phyloP scores from a whole-genome alignment of 2,329 filamentous ascomycete species.

The Gliomastix tumulicola region DNA sequence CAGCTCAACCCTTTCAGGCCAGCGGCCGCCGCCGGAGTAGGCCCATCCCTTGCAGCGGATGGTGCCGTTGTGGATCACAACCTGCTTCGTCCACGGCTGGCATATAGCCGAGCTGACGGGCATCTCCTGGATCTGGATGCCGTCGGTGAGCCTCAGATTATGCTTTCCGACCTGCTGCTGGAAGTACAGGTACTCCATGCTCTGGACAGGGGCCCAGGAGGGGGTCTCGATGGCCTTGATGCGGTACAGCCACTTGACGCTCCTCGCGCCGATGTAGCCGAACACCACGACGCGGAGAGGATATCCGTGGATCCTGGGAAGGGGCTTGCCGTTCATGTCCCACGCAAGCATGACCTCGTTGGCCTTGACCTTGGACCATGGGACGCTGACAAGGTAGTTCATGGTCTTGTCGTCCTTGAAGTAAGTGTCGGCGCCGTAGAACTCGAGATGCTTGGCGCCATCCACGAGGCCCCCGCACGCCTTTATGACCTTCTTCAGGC shows the following conservation, averaged over 20 bases:
- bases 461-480: conserved; percentile 54
- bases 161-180: conserved; percentile 63
- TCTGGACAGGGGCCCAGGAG: conserved; percentile 53
- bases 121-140: conserved; percentile 66
- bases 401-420: conserved; percentile 59
- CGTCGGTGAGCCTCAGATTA: conserved; percentile 50
- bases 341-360: conserved; percentile 62
- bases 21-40: conserved; percentile 50
- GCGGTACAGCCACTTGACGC: conserved; percentile 56
- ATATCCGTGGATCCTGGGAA: conserved; percentile 60
- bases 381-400: conserved; percentile 63
- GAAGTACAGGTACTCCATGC: conserved; percentile 59
- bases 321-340: conserved; percentile 63
- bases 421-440: conserved; percentile 66
- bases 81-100: conserved; percentile 52
- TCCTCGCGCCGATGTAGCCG: conserved; percentile 61
- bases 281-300: conserved; percentile 56
- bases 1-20: conserved; percentile 58
- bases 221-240: conserved; percentile 54
- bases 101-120: conserved; percentile 63
- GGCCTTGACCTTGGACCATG: conserved; percentile 59
- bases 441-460: conserved; percentile 55
- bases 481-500: conserved; percentile 64
- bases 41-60: conserved; percentile 53
- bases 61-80: conserved; percentile 51